A percentile compares a stretch with the other conserved stretches of the same genome.
Conservation (phyloP, 2,329 filamentous ascomycete species). For the Sporothrix pseudoabietina region DNA sequence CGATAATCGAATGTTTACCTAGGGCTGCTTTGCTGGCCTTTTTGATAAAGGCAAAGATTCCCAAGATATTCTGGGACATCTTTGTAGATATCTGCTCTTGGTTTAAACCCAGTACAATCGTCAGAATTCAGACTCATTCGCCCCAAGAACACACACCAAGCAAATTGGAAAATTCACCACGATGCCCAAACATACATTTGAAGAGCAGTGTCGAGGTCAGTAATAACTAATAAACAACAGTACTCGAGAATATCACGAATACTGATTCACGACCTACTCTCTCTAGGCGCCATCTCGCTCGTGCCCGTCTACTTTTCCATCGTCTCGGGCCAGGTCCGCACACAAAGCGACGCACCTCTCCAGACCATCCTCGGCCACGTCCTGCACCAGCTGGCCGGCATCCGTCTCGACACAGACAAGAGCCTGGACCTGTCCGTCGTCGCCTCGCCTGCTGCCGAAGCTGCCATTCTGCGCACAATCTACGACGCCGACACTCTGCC, state of each 20-base stretch:
- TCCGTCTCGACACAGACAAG: constrained; percentile 29
- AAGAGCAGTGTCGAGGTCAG: constrained; percentile 14
- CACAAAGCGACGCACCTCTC: constrained; percentile 38
- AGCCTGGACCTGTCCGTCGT: constrained; percentile 34
- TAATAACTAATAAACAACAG: too few species aligned
- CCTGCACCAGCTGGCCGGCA: constrained; percentile 36
- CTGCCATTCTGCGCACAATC: constrained; percentile 40
- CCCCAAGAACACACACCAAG: not conserved
- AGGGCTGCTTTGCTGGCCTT: not conserved
- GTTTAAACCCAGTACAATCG: not conserved
- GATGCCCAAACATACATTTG: not conserved
- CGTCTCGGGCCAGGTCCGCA: constrained; percentile 38
- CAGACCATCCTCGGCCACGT: constrained; percentile 38
- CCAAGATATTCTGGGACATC: not conserved
- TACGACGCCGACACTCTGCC: constrained; percentile 42
- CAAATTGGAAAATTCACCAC: not conserved
- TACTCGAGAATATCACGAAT: not conserved
- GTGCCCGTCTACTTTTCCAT: constrained; percentile 38
- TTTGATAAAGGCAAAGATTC: not conserved
- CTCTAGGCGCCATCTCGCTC: constrained; percentile 39
- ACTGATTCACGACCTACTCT: not conserved
- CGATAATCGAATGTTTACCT: not conserved
- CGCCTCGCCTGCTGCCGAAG: constrained; percentile 34
- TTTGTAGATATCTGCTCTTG: not conserved
- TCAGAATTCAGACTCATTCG: not conserved